Percentiles rank a stretch among this genome's conserved stretches.
These are phyloP conservation scores for Draba incana DNA, from an alignment of 345 rosid species.

Conservation along the genomic window DNA sequence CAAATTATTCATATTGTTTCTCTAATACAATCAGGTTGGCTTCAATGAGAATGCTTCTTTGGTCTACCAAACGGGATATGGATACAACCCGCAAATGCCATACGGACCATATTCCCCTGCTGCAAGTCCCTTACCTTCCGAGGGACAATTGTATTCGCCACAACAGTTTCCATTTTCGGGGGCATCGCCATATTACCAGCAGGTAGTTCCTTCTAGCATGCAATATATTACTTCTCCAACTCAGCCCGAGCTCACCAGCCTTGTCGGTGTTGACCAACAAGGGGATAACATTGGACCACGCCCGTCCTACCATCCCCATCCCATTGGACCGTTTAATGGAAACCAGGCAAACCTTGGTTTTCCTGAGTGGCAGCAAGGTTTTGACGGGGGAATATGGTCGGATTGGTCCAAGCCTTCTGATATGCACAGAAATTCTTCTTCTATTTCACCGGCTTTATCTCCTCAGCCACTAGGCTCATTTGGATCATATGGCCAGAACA, in stretches of 20 bases:
- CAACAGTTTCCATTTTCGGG: constrained; percentile 79
- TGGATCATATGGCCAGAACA: constrained; percentile 69
- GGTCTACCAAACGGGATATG: constrained; percentile 80
- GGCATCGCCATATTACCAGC: constrained; percentile 65
- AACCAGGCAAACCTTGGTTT: constrained; percentile 63
- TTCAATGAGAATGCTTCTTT: constrained; percentile 78
- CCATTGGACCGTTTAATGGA: constrained; percentile 72
- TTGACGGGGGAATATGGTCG: constrained; percentile 83
- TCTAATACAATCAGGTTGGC: constrained; percentile 55
- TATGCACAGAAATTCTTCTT: constrained; percentile 64
- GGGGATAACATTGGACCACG: constrained; percentile 75
- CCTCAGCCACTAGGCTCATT: constrained; percentile 69
- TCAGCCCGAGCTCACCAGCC: constrained; percentile 62
- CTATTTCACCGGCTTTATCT: constrained; percentile 68
- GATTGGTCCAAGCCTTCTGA: constrained; percentile 79
- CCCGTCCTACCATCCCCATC: constrained; percentile 68
- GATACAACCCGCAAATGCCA: constrained; percentile 83
- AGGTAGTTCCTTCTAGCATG: constrained; percentile 69
- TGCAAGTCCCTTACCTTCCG: constrained; percentile 74
- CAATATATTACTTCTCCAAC: constrained; percentile 71
- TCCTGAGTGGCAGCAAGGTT: constrained; percentile 73
- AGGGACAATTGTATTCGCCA: constrained; percentile 68
- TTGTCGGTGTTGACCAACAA: constrained; percentile 67
- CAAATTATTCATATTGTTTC: constrained; percentile 14
- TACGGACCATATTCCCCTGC: constrained; percentile 90